phyloP scores from a whole-genome alignment of 2,329 filamentous ascomycete genomes.

The Plenodomus tracheiphilus region DNA sequence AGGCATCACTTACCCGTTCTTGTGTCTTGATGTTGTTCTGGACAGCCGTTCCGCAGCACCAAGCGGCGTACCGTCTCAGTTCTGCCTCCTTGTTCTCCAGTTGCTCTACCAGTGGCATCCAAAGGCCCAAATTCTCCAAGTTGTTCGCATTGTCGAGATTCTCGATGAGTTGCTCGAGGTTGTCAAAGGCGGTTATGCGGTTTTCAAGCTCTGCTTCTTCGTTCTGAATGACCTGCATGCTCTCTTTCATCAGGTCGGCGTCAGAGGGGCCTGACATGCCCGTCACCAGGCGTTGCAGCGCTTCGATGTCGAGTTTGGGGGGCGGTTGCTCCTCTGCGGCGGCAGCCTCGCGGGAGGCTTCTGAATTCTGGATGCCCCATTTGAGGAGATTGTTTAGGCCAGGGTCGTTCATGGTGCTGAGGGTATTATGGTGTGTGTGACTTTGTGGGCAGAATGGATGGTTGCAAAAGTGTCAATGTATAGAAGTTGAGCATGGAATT shows the following conservation, averaged over 20 bases:
- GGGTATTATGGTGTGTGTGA: not conserved
- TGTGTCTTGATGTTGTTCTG: slow-evolving; percentile 92
- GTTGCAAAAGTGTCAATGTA: slow-evolving; percentile 7
- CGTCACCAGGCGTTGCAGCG: slow-evolving; percentile 11
- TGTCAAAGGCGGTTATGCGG: slow-evolving; percentile 27
- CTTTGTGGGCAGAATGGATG: slow-evolving; percentile 10
- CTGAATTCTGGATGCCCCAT: slow-evolving; percentile 73
- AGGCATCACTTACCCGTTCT: slow-evolving; percentile 60
- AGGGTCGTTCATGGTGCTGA: slow-evolving; percentile 56
- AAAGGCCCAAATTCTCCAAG: slow-evolving; percentile 75
- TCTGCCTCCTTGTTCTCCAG: slow-evolving; percentile 71
- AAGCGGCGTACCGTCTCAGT: slow-evolving; percentile 83
- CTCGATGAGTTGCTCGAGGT: slow-evolving; percentile 33
- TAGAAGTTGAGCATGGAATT: slow-evolving; percentile 18
- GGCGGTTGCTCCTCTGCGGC: slow-evolving; percentile 48
- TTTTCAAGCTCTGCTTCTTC: slow-evolving; percentile 36
- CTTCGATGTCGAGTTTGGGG: slow-evolving; percentile 15
- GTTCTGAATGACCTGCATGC: slow-evolving; percentile 75
- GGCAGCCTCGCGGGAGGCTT: slow-evolving; percentile 44
- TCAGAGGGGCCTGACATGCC: slow-evolving; percentile 58
- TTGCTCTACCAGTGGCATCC: slow-evolving; percentile 75
- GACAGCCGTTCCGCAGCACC: slow-evolving; percentile 91
- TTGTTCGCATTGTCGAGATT: slow-evolving; percentile 93
- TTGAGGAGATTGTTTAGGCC: slow-evolving; percentile 76
- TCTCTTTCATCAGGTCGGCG: slow-evolving; percentile 85